Evolutionary conservation across 345 rosid genomes (phyloP), one percentile per base, ranked within the genome.

Genomic region (Pistacia vera): DNA sequence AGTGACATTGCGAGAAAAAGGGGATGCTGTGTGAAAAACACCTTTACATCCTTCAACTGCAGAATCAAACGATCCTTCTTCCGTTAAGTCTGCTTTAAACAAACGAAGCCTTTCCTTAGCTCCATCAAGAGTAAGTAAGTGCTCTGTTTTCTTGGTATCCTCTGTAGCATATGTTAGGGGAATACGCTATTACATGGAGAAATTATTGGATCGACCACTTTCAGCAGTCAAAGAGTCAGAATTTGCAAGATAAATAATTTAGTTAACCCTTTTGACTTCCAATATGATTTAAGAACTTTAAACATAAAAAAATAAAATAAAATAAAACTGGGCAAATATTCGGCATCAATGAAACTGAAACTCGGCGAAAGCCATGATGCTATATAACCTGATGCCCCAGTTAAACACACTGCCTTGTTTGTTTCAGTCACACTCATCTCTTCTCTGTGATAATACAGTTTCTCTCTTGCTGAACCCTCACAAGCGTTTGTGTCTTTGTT

Each of bases 11-110:
- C 78, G 55, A 57, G 83, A 87, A 49, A 49, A 49, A 56, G 88
- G 88, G n/a, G 82, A 79, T 6, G 84, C 88, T 10, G 80, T 78
- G 36, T 82, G 88, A 70, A 82, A 82, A 66, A 82, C 83, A 68
- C 74, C 68, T 81, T 54, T 86, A 88, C 58, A 13, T 55, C 88
- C 90, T 83, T 12, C 66, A 66, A 70, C 88, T 85, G 58, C 86
- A 83, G 68, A 46, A 73, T 75, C 83, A 20, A 82, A 80, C 28
- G 82, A 75, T 46, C 85, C 85, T 74, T 80, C 83, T 8, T 82
- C 84, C 71, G 69, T 55, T 54, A 82, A 74, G 35, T 74, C 73
- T 0, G 83, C 83, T 66, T 78, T 72, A 41, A 77, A 72, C 28
- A 85, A 65, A 51, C 72, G 81, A 44, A 84, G 81, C 48, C 85